Base-by-base conservation (phyloP, 495 filamentous ascomycete species). In the Pyrenula massariospora region DNA sequence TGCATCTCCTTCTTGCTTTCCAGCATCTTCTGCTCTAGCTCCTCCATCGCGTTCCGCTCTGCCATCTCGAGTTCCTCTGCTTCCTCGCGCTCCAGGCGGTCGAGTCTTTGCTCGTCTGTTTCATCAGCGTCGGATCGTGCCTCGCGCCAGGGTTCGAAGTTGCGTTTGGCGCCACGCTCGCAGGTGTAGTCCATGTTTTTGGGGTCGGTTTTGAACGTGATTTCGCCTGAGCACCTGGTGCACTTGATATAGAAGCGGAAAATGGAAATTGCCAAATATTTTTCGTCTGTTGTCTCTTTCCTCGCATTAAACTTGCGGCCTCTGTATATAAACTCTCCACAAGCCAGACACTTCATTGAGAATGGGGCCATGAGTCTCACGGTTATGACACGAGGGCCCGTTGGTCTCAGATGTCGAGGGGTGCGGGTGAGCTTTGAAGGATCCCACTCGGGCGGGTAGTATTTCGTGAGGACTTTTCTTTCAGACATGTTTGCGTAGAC, bases 361-460 rank as follows among this genome's bases (percentile, higher is more conserved):
- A 97, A 99, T 57, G 94, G 94, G 0, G 93, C 91, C 89, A 97
- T 97, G 20, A 99, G 76, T n/a, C 94, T 88, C 51, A 96, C 90
- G 2, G 86, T 89, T 64, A 91, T 87, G 20, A 89, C 80, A 59
- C 91, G 92, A 2, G 87, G 87, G 3, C 88, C 89, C 31, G 80
- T 73, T 31, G 69, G 57, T 21, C 66, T 62, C 3, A 70, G 62
- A 54, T 81, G 75, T 63, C 92, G 93, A 24, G 84, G 83, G 2
- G 82, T 81, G 51, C 89, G 86, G 54, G 79, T 76, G 73, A 92
- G 84, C 61, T 85, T 85, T 24, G 83, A 85, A 19, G 94, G 94
- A 73, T 99, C 94, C 72, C 97, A 99, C 70, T 99, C 94, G 22
- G 94, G 90, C 36, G 93, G 93, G 69, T 94, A 97, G 78, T 93